Base-by-base conservation (phyloP, 2,329 filamentous ascomycete genomes). In the Epichloe coenophiala region DNA sequence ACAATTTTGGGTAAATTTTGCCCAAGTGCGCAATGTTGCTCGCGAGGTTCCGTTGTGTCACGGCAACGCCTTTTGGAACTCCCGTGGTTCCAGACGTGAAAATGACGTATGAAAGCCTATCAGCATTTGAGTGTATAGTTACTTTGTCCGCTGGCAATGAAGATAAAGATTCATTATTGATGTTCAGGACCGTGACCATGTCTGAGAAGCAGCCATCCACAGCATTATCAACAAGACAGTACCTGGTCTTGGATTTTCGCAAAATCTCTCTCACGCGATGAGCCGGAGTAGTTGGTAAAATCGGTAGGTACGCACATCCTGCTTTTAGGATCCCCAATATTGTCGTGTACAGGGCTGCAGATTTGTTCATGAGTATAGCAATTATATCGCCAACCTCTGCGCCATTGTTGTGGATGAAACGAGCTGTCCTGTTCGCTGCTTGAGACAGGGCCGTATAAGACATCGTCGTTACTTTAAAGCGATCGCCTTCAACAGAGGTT, bases 1-100 rank as follows among this genome's bases (percentile, higher is more conserved):
- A 31, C 1, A 67, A 61, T 0, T 70, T 68, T 0, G 86, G 84
- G 59, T 94, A 95, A 0, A 86, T 68, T 3, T 72, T 68, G 2
- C 75, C 72, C 6, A 95, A 71, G 9, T 78, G 72, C 17, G 78
- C 71, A n/a, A 95, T 70, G 56, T 94, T 91, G 63, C 84, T 86
- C 49, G 83, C 71, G 41, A 95, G 75, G 58, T 88, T 94, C 40
- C 76, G 70, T 56, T 90, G 83, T 0, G 86, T 88, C 19, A 95
- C 76, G 4, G 86, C 73, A 3, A 95, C 84, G 2, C 87, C 87
- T 60, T 95, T 94, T 0, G 87, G 88, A 1, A 71, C 72, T 0
- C 87, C 88, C 1, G 88, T 94, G 39, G 84, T 91, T 3, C 89
- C 89, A 23, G 86, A 89, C 0, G 87, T 94, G 63, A 86, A 94